phyloP scores from a whole-genome alignment of 1,284 basidiomycete species.

The Trametes sp. region DNA sequence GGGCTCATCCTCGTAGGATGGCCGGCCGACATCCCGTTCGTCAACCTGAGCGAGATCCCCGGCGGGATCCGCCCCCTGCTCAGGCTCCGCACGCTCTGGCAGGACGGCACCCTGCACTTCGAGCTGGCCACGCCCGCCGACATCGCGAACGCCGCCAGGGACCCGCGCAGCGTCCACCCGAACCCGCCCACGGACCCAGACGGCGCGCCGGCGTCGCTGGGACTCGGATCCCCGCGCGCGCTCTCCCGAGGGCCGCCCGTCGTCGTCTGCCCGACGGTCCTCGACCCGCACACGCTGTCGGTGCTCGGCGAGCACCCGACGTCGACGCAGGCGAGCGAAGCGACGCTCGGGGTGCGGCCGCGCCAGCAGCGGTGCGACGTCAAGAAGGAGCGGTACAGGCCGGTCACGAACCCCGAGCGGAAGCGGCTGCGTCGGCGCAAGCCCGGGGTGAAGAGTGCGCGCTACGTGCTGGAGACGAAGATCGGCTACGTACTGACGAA shows the following conservation, averaged over 20 bases:
- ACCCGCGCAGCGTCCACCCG: constrained; percentile 1
- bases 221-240: too few species aligned
- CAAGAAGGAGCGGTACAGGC: not conserved
- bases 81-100: not conserved
- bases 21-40: constrained; percentile 1
- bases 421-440: not conserved
- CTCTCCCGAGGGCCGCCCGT: not conserved
- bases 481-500: not conserved
- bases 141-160: not conserved
- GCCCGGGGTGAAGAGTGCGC: not conserved
- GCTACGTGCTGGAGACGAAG: not conserved
- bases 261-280: not conserved
- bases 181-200: not conserved
- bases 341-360: not conserved
- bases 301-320: constrained; percentile 3
- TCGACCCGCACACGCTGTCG: not conserved
- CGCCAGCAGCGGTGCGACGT: constrained; percentile 2
- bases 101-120: not conserved
- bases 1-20: not conserved
- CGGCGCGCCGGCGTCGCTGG: not conserved
- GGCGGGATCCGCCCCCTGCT: not conserved
- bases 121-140: not conserved
- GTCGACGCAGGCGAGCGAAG: not conserved
- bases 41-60: not conserved
- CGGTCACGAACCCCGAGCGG: not conserved